Evolutionary conservation across 2,329 filamentous ascomycete species (phyloP), one percentile per base, ranked within the genome.

Genomic region (Trichoderma breve): DNA sequence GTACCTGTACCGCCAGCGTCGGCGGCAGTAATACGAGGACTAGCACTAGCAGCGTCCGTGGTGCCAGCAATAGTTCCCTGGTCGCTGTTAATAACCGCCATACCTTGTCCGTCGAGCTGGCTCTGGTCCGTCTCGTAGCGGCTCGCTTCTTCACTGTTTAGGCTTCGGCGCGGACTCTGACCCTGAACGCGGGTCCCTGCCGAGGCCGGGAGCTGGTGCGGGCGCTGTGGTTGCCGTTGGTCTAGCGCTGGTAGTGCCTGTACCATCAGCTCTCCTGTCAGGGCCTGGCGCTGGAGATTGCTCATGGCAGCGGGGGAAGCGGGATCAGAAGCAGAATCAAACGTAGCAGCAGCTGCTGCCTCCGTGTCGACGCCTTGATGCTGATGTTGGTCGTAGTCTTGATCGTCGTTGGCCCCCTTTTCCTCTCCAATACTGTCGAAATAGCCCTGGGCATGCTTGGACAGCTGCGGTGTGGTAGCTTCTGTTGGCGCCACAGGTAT

Each of bases 201-300:
- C 66, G 39, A 21, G 32, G 68, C 47, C 68, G 58, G 55, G 57
- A 70, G 55, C 57, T 62, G 57, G 47, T 75, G 73, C 72, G 71
- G 73, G 74, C 65, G 69, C 63, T 51, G 73, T 65, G 55, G 24
- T 26, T 60, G 58, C 43, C 43, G 67, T 43, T 64, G 58, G 60
- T 51, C 70, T 61, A 51, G 26, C 34, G 24, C 70, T 53, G 34
- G 26, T 28, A 18, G 47, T 63, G 8, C 47, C 71, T 64, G 68
- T 58, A 60, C 28, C 21, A 24, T 30, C 18, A 51, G 57, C 39
- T 64, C 57, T 65, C 60, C 68, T 30, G 66, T 32, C 36, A 26
- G 5, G 34, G 63, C n/a, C 5, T 66, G 58, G 39, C 4, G 55
- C 65, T 68, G 65, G 53, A 39, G 53, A 53, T 53, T 53, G 47